Percentiles rank a stretch among this genome's conserved stretches.
phyloP scores from a whole-genome alignment of 108 stramenopile genomes.

The Chaetoceros muelleri region DNA sequence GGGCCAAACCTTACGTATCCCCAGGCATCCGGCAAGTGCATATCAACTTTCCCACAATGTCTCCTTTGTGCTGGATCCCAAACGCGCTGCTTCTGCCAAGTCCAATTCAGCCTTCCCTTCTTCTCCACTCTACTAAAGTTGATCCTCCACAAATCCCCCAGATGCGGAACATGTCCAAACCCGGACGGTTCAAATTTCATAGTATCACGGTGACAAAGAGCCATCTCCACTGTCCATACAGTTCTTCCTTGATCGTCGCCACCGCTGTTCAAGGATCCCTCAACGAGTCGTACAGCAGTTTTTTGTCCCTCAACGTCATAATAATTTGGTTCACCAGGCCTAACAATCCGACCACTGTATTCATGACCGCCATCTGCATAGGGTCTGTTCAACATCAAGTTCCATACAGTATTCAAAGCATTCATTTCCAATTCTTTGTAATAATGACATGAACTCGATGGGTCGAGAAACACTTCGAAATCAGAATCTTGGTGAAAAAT shows the following conservation, averaged over 20 bases:
- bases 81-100: constrained; percentile 53
- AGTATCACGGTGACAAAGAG: constrained; percentile 48
- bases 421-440: constrained; percentile 90
- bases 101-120: constrained; percentile 53
- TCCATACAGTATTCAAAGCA: constrained; percentile 78
- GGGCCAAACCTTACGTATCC: constrained; percentile 44
- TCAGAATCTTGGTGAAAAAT: constrained; percentile 74
- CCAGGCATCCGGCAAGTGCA: constrained; percentile 63
- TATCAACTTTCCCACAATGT: constrained; percentile 29
- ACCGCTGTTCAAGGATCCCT: constrained; percentile 32
- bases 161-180: constrained; percentile 4
- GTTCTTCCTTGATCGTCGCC: constrained; percentile 14
- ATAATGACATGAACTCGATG: constrained; percentile 46
- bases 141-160: constrained; percentile 34
- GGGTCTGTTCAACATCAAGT: constrained; percentile 74
- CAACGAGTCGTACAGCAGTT: constrained; percentile 24
- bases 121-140: constrained; percentile 49
- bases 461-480: constrained; percentile 87
- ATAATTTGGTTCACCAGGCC: constrained; percentile 36
- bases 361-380: constrained; percentile 74
- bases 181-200: neutral
- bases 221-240: constrained; percentile 46
- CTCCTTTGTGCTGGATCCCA: constrained; percentile 33
- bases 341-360: constrained; percentile 58
- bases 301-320: constrained; percentile 44